Percentiles rank a stretch among this genome's conserved stretches.
Conservation (phyloP, 164 flowering plant genomes). For the Dillenia suffruticosa region DNA sequence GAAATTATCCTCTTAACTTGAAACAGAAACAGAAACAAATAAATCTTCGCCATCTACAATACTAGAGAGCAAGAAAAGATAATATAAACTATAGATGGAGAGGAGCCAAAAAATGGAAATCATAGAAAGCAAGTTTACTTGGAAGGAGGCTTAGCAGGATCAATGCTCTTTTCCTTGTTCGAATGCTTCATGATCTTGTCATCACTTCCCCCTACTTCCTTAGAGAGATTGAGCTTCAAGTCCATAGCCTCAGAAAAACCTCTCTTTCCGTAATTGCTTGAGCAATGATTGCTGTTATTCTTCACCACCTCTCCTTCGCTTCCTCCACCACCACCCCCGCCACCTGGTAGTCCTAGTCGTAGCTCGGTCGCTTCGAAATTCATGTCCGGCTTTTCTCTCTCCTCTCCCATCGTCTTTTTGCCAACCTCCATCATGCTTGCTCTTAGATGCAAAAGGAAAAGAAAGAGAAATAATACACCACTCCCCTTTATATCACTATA, state of each 20-base stretch:
- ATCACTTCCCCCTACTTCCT: constrained; percentile 7
- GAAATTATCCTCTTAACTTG: no score
- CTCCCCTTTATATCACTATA: no score
- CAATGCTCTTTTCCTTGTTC: constrained; percentile 27
- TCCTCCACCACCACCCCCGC: constrained; percentile 9
- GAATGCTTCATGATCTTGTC: constrained; percentile 17
- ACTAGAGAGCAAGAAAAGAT: no score
- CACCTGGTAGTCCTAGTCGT: constrained; percentile 62
- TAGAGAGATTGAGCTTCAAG: constrained; percentile 70
- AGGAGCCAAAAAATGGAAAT: background rate
- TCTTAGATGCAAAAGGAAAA: no score
- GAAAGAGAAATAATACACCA: no score
- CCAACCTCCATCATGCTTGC: background rate
- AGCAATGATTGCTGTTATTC: constrained; percentile 3
- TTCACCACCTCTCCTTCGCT: constrained; percentile 17
- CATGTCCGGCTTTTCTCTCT: constrained; percentile 9
- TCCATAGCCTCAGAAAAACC: constrained; percentile 62
- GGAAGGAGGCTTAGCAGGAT: constrained; percentile 55
- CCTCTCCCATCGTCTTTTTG: background rate
- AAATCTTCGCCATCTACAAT: no score
- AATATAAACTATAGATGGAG: no score
- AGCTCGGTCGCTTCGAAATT: constrained; percentile 62
- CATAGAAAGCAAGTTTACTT: constrained; percentile 30
- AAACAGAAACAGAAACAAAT: no score
- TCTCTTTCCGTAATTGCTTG: constrained; percentile 33